Evolutionary conservation across 2,329 filamentous ascomycete species (phyloP).

Genomic region (Sclerotinia subarctica): DNA sequence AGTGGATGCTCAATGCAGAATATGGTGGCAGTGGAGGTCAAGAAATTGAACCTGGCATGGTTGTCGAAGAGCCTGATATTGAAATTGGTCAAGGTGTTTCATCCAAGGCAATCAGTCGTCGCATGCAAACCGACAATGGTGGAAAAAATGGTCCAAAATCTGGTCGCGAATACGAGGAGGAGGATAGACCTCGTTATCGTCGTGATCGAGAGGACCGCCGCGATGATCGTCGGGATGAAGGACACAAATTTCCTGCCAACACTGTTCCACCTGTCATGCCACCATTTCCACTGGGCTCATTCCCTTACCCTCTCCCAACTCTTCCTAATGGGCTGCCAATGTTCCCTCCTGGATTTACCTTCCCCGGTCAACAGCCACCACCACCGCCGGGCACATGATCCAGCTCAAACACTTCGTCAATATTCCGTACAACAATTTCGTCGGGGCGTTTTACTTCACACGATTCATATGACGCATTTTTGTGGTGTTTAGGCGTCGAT

Average conservation of each 20-base stretch:
- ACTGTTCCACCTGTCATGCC: conserved; percentile 32
- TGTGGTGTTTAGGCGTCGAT: conserved; percentile 19
- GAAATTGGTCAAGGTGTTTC: conserved; percentile 97
- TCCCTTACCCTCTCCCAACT: conserved; percentile 44
- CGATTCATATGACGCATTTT: conserved; percentile 14
- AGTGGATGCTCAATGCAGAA: conserved; percentile 94
- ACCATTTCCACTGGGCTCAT: conserved; percentile 26
- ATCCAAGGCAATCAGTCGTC: conserved; percentile 76
- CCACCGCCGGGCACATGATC: conserved; percentile 32
- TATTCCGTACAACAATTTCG: background rate
- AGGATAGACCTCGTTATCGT: conserved; percentile 31
- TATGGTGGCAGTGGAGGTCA: conserved; percentile 88
- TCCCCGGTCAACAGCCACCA: conserved; percentile 33
- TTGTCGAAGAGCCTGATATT: conserved; percentile 96
- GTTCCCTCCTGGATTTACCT: conserved; percentile 48
- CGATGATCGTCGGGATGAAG: conserved; percentile 24
- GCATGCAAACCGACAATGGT: conserved; percentile 67
- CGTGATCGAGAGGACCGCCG: conserved; percentile 25
- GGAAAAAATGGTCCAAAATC: conserved; percentile 64
- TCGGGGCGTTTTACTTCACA: background rate
- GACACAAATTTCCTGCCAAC: conserved; percentile 24
- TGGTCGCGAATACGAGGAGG: conserved; percentile 37
- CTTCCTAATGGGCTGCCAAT: conserved; percentile 50
- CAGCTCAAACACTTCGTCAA: conserved; percentile 18
- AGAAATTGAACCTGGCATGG: conserved; percentile 75